A percentile compares a stretch with the other conserved stretches of the same genome.
These are phyloP conservation scores for Trypanosoma conorhini DNA, from an alignment of 208 protist species.

Conservation along the genomic window DNA sequence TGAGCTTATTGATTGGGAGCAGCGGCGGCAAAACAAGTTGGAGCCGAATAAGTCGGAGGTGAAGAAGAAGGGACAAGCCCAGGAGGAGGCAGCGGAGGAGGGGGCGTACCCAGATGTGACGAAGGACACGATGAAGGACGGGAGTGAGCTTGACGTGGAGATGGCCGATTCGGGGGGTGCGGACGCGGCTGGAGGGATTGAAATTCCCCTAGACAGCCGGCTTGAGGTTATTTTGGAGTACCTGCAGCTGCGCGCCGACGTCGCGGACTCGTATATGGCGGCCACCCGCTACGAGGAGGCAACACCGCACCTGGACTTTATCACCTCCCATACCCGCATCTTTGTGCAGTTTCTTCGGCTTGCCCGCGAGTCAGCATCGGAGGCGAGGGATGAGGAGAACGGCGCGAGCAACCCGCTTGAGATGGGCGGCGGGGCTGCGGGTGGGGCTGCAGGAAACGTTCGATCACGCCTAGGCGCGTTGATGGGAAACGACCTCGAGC, in stretches of 20 bases:
- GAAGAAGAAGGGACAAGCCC: conserved; percentile 5
- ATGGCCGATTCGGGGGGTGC: conserved; percentile 7
- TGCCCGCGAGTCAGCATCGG: background rate
- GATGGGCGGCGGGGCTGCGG: background rate
- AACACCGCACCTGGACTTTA: conserved; percentile 15
- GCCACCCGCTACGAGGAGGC: conserved; percentile 21
- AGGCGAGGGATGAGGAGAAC: background rate
- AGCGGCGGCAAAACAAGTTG: background rate
- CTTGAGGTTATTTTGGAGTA: conserved; percentile 34
- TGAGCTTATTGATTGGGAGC: conserved; percentile 14
- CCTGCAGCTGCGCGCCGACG: conserved; percentile 30
- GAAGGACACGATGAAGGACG: conserved; percentile 2
- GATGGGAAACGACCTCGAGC: conserved; percentile 5
- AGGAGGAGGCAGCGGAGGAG: conserved; percentile 4
- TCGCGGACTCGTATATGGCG: conserved; percentile 33
- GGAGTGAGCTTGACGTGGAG: background rate
- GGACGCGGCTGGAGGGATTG: conserved; percentile 11
- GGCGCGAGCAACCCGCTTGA: conserved; percentile 12
- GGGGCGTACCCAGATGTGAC: background rate
- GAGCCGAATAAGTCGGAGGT: conserved; percentile 20
- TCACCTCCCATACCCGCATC: conserved; percentile 16
- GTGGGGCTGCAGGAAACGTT: background rate
- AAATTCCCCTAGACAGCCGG: conserved; percentile 37
- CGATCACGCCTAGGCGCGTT: background rate
- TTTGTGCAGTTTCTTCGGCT: conserved; percentile 7